Percentiles rank a stretch among this genome's conserved stretches.
phyloP scores from a whole-genome alignment of 176 grass and related monocot genomes.

The Musa schizocarpa region DNA sequence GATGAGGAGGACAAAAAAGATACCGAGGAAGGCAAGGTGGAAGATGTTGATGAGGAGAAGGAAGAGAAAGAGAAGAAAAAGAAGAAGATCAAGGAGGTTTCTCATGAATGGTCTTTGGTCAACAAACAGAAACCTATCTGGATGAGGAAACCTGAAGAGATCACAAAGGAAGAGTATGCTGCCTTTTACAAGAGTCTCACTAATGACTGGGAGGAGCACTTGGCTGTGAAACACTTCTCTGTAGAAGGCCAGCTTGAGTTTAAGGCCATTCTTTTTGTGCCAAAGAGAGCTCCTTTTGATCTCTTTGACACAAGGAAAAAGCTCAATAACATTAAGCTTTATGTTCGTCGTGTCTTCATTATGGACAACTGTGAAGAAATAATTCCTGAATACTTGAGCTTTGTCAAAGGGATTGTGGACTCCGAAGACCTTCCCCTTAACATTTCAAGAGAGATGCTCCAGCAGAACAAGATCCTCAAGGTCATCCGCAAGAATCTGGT shows the following conservation, averaged over 20 bases:
- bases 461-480: not conserved
- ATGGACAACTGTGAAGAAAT: conserved; percentile 6
- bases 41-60: conserved; percentile 12
- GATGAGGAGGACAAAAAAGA: not conserved
- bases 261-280: conserved; percentile 3
- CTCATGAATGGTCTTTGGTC: conserved; percentile 11
- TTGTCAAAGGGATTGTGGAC: not conserved
- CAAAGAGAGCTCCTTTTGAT: conserved; percentile 1
- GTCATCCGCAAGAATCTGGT: conserved; percentile 13
- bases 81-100: conserved; percentile 12
- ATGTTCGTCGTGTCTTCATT: not conserved
- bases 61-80: conserved; percentile 5
- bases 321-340: conserved; percentile 7
- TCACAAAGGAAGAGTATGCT: conserved; percentile 7
- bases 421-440: conserved; percentile 9
- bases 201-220: conserved; percentile 3
- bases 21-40: conserved; percentile 6
- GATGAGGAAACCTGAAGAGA: conserved; percentile 15
- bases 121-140: conserved; percentile 11
- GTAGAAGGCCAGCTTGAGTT: conserved; percentile 1
- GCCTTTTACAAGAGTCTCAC: conserved; percentile 14
- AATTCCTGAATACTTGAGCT: not conserved
- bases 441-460: not conserved
- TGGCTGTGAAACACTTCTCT: conserved; percentile 13
- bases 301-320: conserved; percentile 16